Evolutionary conservation across 2,329 filamentous ascomycete species (phyloP).

Genomic region (Colletotrichum cordylinicola): DNA sequence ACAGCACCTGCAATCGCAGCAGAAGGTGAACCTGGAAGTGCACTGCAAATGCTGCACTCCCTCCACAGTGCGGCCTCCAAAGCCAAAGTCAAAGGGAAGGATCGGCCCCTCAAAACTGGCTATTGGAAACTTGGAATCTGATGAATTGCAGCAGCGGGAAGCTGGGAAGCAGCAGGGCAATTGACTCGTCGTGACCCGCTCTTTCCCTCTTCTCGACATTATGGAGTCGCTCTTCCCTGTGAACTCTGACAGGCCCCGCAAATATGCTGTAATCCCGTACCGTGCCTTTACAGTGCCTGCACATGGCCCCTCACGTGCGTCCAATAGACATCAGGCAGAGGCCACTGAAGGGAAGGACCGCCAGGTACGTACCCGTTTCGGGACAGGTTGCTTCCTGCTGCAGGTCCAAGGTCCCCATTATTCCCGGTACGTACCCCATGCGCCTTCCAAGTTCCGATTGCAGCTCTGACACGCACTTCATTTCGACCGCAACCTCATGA

Average conservation of each 20-base stretch:
- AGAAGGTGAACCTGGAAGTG: too few relatives aligned
- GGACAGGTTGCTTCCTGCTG: background rate
- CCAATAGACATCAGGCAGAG: background rate
- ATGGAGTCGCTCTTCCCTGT: background rate
- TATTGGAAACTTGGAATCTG: constrained; percentile 4
- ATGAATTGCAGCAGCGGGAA: background rate
- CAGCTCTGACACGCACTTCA: constrained; percentile 3
- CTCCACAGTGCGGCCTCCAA: background rate
- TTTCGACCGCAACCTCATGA: background rate
- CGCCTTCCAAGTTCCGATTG: constrained; percentile 14
- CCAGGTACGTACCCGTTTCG: background rate
- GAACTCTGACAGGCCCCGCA: background rate
- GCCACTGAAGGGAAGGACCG: background rate
- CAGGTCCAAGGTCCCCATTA: background rate
- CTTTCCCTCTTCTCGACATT: background rate
- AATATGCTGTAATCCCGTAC: background rate
- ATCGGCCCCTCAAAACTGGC: background rate
- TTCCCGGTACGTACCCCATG: background rate
- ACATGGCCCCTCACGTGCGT: background rate
- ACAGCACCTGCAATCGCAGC: background rate
- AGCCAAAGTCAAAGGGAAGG: background rate
- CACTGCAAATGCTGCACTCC: background rate
- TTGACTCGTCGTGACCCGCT: constrained; percentile 12
- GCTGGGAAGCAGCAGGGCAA: background rate
- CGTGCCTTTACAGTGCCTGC: background rate